Evolutionary conservation across 345 rosid genomes (phyloP), one percentile per base, ranked within the genome.

Genomic region (Cardamine chenopodiifolia): DNA sequence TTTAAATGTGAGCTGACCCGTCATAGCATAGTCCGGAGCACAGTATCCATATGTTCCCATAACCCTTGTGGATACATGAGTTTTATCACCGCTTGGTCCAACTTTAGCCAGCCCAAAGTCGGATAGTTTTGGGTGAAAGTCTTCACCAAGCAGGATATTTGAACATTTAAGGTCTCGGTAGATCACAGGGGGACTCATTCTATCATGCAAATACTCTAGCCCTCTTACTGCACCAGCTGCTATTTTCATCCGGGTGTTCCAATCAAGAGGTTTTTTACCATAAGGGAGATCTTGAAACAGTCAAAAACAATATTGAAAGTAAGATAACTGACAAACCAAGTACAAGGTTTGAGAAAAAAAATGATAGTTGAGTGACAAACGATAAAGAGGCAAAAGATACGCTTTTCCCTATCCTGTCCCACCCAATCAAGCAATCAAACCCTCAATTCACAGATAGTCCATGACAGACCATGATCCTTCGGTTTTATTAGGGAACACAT

Each of bases 21-120:
- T 93, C 98, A 89, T 91, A 45, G 97, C 98, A 56, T 93, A 93
- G 37, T 93, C 97, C 0, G 97, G 98, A 12, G 98, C 97, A 80
- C 98, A 93, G 77, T 93, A 93, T 35, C 98, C 98, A 19, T 89
- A 89, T 3, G 98, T 93, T 64, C 98, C 98, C 98, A 93, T 93
- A 66, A 91, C 97, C 76, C 97, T 86, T 0, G 98, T 91, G 4
- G 97, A 93, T 71, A 93, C 97, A 62, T 91, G 98, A 6, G 98
- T 89, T 56, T 87, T 80, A 66, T 93, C 98, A 18, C 98, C 97
- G 10, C 85, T 84, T 1, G 98, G 98, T 23, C 98, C 98, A 22
- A 91, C 92, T 86, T 89, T 93, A 34, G 98, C 98, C 86, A 93
- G 71, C 53, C 98, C 98, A 59, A 93, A 93, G 84, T 93, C 98